A percentile compares a stretch with the other conserved stretches of the same genome.
Evolutionary conservation across 108 stramenopile genomes (phyloP).

Genomic region (Stephanodiscus triporus): DNA sequence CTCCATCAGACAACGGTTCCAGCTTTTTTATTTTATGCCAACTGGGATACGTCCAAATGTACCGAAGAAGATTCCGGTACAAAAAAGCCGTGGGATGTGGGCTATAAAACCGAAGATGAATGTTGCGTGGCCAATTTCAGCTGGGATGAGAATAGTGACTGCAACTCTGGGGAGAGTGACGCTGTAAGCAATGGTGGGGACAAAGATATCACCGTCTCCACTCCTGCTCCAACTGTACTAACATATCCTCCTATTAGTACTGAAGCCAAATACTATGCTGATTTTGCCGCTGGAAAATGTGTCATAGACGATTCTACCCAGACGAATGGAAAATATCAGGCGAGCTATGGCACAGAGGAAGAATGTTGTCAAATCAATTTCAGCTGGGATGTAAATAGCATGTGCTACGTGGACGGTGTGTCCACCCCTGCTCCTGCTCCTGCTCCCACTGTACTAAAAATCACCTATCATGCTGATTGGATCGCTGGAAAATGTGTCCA

Average conservation of each 20-base stretch:
- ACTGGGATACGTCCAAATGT: slow-evolving; percentile 17
- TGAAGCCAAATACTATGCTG: slow-evolving; percentile 1
- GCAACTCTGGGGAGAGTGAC: background rate
- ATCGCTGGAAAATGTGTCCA: slow-evolving; percentile 3
- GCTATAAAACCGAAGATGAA: slow-evolving; percentile 21
- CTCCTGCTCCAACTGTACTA: slow-evolving; percentile 2
- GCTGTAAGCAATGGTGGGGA: background rate
- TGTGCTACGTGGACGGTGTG: background rate
- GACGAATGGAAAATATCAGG: background rate
- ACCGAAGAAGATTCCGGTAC: slow-evolving; percentile 3
- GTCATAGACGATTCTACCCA: background rate
- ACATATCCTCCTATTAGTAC: no score
- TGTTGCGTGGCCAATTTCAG: slow-evolving; percentile 29
- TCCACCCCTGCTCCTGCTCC: background rate
- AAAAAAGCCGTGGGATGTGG: slow-evolving; percentile 18
- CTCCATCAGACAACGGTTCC: background rate
- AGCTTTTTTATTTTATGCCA: slow-evolving; percentile 14
- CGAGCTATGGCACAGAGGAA: slow-evolving; percentile 3
- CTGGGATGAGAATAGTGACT: slow-evolving; percentile 7
- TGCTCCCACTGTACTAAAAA: background rate
- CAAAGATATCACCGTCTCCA: background rate
- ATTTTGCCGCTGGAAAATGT: slow-evolving; percentile 9
- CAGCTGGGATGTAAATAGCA: slow-evolving; percentile 10
- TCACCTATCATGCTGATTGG: slow-evolving; percentile 10
- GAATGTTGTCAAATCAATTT: slow-evolving; percentile 17